Evolutionary conservation across 129 eudicot genomes (phyloP).

Genomic region (Escallonia herrerae): DNA sequence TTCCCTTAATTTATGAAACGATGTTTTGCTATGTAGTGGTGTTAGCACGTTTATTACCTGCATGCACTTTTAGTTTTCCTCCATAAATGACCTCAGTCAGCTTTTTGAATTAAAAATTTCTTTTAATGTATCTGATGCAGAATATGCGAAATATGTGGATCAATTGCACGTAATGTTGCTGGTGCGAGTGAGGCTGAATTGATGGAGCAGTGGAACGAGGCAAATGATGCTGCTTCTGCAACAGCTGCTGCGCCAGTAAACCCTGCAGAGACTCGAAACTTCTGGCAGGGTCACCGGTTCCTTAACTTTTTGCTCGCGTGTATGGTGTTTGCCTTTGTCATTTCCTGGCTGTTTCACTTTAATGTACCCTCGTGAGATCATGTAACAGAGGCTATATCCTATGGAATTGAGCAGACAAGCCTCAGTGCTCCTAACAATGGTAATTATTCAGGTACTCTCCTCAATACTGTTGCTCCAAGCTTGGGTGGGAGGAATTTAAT

Average conservation of each 20-base stretch:
- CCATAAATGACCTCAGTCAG: background rate
- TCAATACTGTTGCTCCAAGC: background rate
- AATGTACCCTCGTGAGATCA: constrained; percentile 54
- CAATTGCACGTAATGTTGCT: constrained; percentile 68
- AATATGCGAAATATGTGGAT: constrained; percentile 90
- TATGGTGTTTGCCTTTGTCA: constrained; percentile 96
- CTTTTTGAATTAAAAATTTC: background rate
- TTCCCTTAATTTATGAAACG: no score
- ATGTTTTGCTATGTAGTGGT: no score
- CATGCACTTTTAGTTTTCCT: no score
- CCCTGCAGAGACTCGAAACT: constrained; percentile 42
- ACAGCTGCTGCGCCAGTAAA: constrained; percentile 26
- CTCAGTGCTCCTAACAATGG: background rate
- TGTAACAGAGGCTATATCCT: background rate
- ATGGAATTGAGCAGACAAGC: no score
- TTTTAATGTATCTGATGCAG: constrained; percentile 25
- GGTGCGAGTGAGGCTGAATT: constrained; percentile 61
- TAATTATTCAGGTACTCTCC: background rate
- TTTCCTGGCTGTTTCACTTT: constrained; percentile 96
- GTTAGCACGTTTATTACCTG: no score
- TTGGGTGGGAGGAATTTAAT: no score
- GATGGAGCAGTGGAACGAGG: constrained; percentile 63
- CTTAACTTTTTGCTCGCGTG: constrained; percentile 92
- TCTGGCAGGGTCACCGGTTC: constrained; percentile 91
- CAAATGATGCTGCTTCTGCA: constrained; percentile 45